phyloP scores from a whole-genome alignment of 441 rosid species.

The Gossypium lobatum region DNA sequence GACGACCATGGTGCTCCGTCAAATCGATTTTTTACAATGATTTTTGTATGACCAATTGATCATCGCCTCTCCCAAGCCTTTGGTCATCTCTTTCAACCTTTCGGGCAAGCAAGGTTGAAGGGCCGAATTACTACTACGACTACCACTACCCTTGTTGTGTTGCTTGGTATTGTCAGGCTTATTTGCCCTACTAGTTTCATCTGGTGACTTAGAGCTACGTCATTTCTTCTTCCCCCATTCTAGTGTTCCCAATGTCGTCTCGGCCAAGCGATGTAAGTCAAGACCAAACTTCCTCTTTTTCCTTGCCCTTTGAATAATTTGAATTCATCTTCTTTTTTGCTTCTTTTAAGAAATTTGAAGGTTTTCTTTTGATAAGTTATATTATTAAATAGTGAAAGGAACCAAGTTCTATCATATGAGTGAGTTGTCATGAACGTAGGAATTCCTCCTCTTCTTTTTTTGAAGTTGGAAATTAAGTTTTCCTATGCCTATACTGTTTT shows the following conservation, averaged over 20 bases:
- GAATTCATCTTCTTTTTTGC: neutral
- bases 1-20: neutral
- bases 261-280: neutral
- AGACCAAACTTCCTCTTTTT: neutral
- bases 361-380: neutral
- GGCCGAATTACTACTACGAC: neutral
- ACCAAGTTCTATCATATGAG: too few species aligned
- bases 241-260: neutral
- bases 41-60: neutral
- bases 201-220: neutral
- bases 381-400: too few species aligned
- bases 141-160: neutral
- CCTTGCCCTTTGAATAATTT: neutral
- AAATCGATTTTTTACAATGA: neutral
- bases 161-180: neutral
- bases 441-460: too few species aligned
- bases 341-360: neutral
- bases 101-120: neutral
- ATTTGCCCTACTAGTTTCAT: neutral
- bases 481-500: neutral
- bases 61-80: neutral
- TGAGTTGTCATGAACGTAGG: neutral
- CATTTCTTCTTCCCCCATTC: neutral
- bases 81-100: neutral
- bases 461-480: neutral